Evolutionary conservation across 495 filamentous ascomycete genomes (phyloP).

Genomic region (Aspergillus panamensis): DNA sequence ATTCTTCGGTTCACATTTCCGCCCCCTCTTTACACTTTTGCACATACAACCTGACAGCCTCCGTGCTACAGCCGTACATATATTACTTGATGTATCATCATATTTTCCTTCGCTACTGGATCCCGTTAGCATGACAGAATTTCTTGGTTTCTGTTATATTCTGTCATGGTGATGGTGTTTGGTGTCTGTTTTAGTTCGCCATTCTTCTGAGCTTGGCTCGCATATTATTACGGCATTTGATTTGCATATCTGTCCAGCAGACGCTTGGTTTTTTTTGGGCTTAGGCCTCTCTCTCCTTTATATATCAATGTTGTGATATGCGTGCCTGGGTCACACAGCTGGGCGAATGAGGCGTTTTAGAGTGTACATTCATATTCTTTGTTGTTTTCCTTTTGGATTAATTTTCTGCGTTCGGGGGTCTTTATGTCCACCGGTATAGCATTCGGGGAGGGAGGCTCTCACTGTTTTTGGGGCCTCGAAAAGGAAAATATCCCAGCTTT

Average conservation of each 20-base stretch:
- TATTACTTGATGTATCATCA: constrained; percentile 39
- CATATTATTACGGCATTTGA: constrained; percentile 18
- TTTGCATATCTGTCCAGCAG: constrained; percentile 18
- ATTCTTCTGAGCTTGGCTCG: constrained; percentile 16
- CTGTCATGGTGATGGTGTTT: constrained; percentile 6
- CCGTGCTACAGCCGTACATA: constrained; percentile 24
- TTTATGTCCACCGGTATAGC: neutral
- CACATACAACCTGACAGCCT: constrained; percentile 29
- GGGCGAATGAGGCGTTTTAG: constrained; percentile 33
- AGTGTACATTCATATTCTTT: constrained; percentile 11
- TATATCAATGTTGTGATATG: constrained; percentile 30
- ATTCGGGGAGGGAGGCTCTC: neutral
- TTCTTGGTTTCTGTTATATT: neutral
- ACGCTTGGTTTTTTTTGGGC: constrained; percentile 8
- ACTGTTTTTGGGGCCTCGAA: neutral
- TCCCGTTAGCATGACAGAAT: neutral
- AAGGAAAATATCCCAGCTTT: neutral
- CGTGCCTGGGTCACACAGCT: constrained; percentile 30
- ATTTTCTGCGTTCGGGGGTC: neutral
- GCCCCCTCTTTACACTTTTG: constrained; percentile 21
- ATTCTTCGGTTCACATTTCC: neutral
- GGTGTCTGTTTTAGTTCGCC: constrained; percentile 20
- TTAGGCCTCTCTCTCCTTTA: constrained; percentile 10
- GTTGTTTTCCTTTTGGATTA: neutral
- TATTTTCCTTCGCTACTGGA: constrained; percentile 24